Percentiles rank a stretch among this genome's conserved stretches.
phyloP scores from a whole-genome alignment of 140 eudicot species.

The Stevia rebaudiana region DNA sequence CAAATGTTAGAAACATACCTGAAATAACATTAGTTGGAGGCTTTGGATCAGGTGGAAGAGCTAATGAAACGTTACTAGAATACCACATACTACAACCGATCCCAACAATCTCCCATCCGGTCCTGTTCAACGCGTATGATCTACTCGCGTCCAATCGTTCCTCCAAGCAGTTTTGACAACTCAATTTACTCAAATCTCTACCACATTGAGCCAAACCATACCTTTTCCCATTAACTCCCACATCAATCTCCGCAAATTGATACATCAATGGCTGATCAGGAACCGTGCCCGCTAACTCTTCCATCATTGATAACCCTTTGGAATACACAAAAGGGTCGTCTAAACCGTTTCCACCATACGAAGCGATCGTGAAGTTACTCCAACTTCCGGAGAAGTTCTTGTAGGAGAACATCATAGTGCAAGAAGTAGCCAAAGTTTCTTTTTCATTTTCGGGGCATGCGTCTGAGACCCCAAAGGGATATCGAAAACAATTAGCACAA shows the following conservation, averaged over 20 bases:
- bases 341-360: neutral
- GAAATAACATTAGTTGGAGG: conserved; percentile 1
- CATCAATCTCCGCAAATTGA: neutral
- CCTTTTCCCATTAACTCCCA: conserved; percentile 18
- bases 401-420: conserved; percentile 11
- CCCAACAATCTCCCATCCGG: conserved; percentile 23
- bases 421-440: neutral
- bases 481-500: conserved; percentile 4
- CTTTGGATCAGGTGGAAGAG: neutral
- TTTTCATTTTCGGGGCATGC: neutral
- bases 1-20: neutral
- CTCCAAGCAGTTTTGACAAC: conserved; percentile 26
- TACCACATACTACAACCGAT: conserved; percentile 31
- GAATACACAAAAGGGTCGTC: conserved; percentile 16
- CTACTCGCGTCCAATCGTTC: neutral
- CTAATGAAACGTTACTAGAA: neutral
- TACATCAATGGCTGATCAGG: conserved; percentile 26
- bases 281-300: conserved; percentile 4
- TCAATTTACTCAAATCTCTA: conserved; percentile 18
- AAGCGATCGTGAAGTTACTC: neutral
- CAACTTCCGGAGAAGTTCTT: conserved; percentile 17
- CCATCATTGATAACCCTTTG: conserved; percentile 25
- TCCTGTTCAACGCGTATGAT: neutral
- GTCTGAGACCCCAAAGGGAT: neutral
- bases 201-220: conserved; percentile 36